Conservation (phyloP, 208 protist species). For the Leishmania tropica region DNA sequence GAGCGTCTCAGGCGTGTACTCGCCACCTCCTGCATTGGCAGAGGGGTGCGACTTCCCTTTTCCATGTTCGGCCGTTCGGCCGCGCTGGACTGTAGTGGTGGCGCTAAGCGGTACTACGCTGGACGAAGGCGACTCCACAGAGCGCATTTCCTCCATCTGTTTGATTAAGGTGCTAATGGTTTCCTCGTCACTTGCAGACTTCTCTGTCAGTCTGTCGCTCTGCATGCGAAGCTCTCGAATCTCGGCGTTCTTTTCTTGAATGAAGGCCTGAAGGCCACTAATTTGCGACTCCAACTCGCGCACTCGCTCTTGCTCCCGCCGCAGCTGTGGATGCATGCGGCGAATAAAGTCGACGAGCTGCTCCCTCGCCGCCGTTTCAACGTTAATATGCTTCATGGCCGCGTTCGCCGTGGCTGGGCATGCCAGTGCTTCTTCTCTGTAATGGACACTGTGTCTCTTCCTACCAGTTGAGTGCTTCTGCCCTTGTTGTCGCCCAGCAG, state of each 20-base stretch:
- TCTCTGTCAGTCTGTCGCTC: constrained; percentile 58
- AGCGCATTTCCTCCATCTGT: constrained; percentile 57
- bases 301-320: constrained; percentile 28
- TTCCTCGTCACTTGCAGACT: constrained; percentile 72
- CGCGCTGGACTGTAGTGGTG: not conserved
- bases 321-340: constrained; percentile 42
- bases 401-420: not conserved
- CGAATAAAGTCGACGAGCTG: constrained; percentile 68
- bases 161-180: constrained; percentile 73
- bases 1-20: constrained; percentile 2
- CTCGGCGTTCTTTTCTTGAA: constrained; percentile 61
- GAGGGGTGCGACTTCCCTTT: constrained; percentile 7
- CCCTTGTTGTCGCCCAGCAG: not conserved
- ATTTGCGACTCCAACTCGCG: constrained; percentile 58
- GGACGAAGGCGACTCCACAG: not conserved
- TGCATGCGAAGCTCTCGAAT: constrained; percentile 60
- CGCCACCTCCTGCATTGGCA: constrained; percentile 2
- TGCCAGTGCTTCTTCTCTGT: not conserved
- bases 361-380: constrained; percentile 51
- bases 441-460: not conserved
- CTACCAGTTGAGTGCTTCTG: not conserved
- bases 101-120: not conserved
- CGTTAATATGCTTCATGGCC: constrained; percentile 39
- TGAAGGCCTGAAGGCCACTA: constrained; percentile 34
- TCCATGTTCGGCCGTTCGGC: constrained; percentile 3